phyloP scores from a whole-genome alignment of 495 filamentous ascomycete species.

The Penicillium antarcticum region DNA sequence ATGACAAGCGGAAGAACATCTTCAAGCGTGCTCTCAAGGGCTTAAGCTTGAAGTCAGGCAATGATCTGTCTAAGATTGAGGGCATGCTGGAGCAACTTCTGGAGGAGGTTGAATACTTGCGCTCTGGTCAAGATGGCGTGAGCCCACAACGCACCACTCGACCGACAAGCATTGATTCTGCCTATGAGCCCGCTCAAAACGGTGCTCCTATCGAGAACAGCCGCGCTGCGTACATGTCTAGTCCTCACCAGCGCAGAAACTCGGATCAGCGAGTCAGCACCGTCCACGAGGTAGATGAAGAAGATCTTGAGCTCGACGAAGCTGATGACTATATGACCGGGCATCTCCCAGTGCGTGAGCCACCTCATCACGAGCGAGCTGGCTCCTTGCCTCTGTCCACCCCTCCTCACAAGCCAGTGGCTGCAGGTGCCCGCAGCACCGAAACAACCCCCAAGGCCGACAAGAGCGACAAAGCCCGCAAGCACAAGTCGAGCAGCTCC shows the following conservation, averaged over 20 bases:
- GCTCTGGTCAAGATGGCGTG: constrained; percentile 51
- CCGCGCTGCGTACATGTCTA: constrained; percentile 74
- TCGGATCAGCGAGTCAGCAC: constrained; percentile 83
- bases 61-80: constrained; percentile 88
- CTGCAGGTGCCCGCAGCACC: constrained; percentile 56
- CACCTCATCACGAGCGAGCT: constrained; percentile 45
- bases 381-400: constrained; percentile 68
- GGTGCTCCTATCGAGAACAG: constrained; percentile 66
- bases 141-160: constrained; percentile 21
- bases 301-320: constrained; percentile 54
- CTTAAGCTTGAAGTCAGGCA: constrained; percentile 77
- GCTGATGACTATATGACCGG: constrained; percentile 49
- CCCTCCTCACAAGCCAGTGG: constrained; percentile 62
- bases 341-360: constrained; percentile 32
- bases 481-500: constrained; percentile 86
- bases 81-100: constrained; percentile 92
- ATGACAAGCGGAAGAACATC: constrained; percentile 87
- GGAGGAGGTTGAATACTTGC: constrained; percentile 85
- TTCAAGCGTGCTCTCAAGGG: constrained; percentile 90
- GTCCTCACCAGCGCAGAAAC: constrained; percentile 60
- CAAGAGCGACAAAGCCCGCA: constrained; percentile 68
- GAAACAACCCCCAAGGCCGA: constrained; percentile 70
- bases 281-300: constrained; percentile 76
- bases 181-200: constrained; percentile 78
- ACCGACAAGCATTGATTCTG: constrained; percentile 44